Percentiles rank a stretch among this genome's conserved stretches.
phyloP scores from a whole-genome alignment of 768 basidiomycete species.

The Boletus huronensis region DNA sequence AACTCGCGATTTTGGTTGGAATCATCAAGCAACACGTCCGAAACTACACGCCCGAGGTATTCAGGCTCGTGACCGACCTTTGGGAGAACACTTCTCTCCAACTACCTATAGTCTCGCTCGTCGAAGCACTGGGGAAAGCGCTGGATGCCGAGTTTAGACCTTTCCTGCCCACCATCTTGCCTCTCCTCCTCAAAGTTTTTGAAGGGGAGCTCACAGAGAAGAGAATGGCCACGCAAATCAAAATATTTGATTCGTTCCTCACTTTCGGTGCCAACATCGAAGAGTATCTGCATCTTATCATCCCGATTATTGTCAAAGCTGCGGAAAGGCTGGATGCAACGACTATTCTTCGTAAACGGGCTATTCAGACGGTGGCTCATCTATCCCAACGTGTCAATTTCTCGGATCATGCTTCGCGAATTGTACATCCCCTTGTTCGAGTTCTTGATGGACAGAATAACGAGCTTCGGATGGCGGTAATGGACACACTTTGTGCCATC shows the following conservation, averaged over 20 bases:
- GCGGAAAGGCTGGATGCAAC: conserved; percentile 81
- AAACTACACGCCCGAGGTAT: conserved; percentile 83
- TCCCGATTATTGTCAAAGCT: conserved; percentile 89
- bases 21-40: conserved; percentile 98
- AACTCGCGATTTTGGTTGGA: conserved; percentile 89
- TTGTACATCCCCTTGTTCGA: conserved; percentile 91
- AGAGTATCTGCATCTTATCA: conserved; percentile 94
- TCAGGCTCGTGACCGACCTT: conserved; percentile 80
- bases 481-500: conserved; percentile 91
- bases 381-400: conserved; percentile 93
- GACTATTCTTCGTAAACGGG: conserved; percentile 74
- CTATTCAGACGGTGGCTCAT: conserved; percentile 88
- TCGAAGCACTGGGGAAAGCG: conserved; percentile 90
- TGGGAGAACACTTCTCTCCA: conserved; percentile 87
- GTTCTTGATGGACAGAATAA: conserved; percentile 72
- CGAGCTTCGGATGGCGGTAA: conserved; percentile 79
- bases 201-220: conserved; percentile 86
- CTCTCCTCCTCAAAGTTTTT: conserved; percentile 85
- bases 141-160: conserved; percentile 97
- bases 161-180: conserved; percentile 86
- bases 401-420: conserved; percentile 94
- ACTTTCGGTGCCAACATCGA: conserved; percentile 97
- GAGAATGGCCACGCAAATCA: conserved; percentile 72
- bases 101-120: conserved; percentile 85
- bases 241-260: conserved; percentile 91